Percentiles rank a stretch among this genome's conserved stretches.
Conservation (phyloP, 2,329 filamentous ascomycete genomes). For the Sclerotinia minor region DNA sequence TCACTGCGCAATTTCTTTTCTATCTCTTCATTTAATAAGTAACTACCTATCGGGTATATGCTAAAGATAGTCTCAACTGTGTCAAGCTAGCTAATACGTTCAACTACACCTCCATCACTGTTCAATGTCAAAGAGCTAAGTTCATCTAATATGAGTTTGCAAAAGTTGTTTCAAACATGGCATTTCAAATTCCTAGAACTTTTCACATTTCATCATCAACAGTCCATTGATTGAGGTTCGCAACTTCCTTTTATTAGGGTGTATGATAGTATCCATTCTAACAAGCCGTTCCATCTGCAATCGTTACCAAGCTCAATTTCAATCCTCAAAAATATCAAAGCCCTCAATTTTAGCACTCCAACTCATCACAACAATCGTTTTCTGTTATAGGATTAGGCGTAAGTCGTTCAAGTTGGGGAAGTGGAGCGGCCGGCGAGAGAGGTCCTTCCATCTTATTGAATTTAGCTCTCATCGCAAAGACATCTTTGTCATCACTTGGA, state of each 20-base stretch:
- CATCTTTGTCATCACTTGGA: conserved; percentile 10
- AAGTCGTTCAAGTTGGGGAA: neutral
- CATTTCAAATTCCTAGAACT: neutral
- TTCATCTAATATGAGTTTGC: neutral
- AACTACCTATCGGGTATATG: too few species aligned
- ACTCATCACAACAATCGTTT: neutral
- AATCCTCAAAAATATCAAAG: neutral
- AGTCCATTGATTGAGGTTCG: neutral
- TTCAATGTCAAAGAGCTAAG: neutral
- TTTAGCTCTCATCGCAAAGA: conserved; percentile 16
- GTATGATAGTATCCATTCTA: conserved; percentile 5
- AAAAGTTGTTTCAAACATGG: neutral
- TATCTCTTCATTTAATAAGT: neutral
- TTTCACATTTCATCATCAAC: neutral
- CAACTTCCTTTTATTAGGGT: conserved; percentile 1
- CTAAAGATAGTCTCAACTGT: neutral
- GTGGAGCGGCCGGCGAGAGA: neutral
- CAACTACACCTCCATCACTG: too few species aligned
- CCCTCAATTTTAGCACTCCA: neutral
- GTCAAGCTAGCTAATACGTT: neutral
- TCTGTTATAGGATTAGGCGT: neutral
- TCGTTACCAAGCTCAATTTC: neutral
- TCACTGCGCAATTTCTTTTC: neutral
- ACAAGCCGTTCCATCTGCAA: neutral
- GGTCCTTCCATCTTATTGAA: conserved; percentile 15